These are phyloP conservation scores for Orychophragmus violaceus DNA, from an alignment of 345 rosid genomes.

Conservation along the genomic window DNA sequence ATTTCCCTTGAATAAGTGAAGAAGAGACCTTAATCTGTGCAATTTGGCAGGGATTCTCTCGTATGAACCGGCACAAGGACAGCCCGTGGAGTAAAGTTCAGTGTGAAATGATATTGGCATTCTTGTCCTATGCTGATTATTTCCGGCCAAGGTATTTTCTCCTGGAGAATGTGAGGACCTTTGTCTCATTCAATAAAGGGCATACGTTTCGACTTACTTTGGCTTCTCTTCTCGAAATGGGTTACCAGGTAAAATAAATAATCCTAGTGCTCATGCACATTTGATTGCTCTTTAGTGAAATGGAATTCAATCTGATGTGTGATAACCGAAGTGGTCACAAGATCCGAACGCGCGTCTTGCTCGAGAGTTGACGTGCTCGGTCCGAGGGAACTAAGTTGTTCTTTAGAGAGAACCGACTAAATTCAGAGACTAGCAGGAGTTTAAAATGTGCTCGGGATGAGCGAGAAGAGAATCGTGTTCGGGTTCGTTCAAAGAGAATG, in stretches of 20 bases:
- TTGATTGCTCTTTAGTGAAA: not conserved
- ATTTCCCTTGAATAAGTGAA: not conserved
- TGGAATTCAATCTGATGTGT: not conserved
- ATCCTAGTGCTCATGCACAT: not conserved
- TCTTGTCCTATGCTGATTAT: slow-evolving; percentile 74
- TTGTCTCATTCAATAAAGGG: slow-evolving; percentile 75
- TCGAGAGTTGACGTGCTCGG: too few species aligned
- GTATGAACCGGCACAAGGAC: slow-evolving; percentile 82
- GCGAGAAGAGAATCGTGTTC: too few species aligned
- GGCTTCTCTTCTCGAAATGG: slow-evolving; percentile 58
- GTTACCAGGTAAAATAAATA: slow-evolving; percentile 42
- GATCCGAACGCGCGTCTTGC: too few species aligned
- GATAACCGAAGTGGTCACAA: too few species aligned
- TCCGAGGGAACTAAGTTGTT: too few species aligned
- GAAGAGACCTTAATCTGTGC: not conserved
- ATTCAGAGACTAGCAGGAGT: too few species aligned
- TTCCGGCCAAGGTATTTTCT: slow-evolving; percentile 87
- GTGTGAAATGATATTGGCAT: slow-evolving; percentile 53
- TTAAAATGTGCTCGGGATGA: too few species aligned
- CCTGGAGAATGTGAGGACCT: slow-evolving; percentile 73
- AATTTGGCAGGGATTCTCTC: slow-evolving; percentile 79
- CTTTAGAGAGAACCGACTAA: too few species aligned
- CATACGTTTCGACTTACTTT: slow-evolving; percentile 78
- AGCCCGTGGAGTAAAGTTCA: slow-evolving; percentile 91
- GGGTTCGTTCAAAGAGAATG: too few species aligned